Evolutionary conservation across 192 early-diverging fungal genomes (phyloP).

Genomic region (Backusella tuberculispora): DNA sequence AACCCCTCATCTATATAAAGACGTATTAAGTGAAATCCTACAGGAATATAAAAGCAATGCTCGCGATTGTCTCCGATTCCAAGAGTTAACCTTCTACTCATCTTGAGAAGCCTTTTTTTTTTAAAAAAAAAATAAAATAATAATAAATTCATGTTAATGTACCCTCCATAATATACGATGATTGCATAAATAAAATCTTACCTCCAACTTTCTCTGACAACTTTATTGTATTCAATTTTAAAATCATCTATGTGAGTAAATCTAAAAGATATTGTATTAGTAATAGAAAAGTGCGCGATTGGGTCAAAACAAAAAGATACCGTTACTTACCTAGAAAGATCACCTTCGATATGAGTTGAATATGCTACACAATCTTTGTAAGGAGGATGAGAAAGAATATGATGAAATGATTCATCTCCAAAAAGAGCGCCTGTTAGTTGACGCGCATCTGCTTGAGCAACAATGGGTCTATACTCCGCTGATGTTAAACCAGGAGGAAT

Average conservation of each 20-base stretch:
- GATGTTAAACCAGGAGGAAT: conserved; percentile 67
- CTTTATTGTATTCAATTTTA: conserved; percentile 71
- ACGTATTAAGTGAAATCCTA: conserved; percentile 82
- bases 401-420: conserved; percentile 78
- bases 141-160: not conserved
- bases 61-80: conserved; percentile 94
- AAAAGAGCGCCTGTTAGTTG: conserved; percentile 67
- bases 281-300: not conserved
- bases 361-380: conserved; percentile 94
- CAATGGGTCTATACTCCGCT: conserved; percentile 80
- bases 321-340: conserved; percentile 63
- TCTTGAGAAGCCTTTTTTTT: conserved; percentile 69
- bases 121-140: not conserved
- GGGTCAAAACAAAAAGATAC: not conserved
- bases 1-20: conserved; percentile 85
- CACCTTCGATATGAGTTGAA: conserved; percentile 86
- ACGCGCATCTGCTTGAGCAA: conserved; percentile 84
- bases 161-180: not conserved
- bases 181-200: conserved; percentile 22
- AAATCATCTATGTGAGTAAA: conserved; percentile 81
- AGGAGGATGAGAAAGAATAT: conserved; percentile 90
- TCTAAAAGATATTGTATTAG: conserved; percentile 37
- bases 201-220: conserved; percentile 73
- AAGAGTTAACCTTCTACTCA: conserved; percentile 72
- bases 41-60: conserved; percentile 88